Conservation (phyloP, 768 basidiomycete genomes). For the Agaricus blazei region DNA sequence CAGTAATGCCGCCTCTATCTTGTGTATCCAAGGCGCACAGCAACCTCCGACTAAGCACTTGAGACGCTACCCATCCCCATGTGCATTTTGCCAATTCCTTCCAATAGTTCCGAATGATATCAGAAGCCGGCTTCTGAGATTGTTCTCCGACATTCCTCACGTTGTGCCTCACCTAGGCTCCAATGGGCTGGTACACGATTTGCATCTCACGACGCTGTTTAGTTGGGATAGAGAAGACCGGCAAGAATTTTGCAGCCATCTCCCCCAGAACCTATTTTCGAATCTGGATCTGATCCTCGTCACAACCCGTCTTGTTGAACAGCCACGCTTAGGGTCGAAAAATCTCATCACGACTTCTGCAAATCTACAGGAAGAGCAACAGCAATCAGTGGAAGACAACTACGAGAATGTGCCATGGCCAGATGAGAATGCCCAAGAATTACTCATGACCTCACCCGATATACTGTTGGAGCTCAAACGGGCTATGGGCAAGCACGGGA, state of each 20-base stretch:
- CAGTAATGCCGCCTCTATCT: neutral
- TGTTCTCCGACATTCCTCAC: slow-evolving; percentile 5
- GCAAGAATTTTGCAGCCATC: slow-evolving; percentile 7
- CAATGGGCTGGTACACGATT: slow-evolving; percentile 11
- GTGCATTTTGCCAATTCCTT: slow-evolving; percentile 6
- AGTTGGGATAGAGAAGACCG: neutral
- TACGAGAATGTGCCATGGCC: slow-evolving; percentile 1
- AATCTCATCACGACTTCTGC: neutral
- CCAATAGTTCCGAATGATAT: neutral
- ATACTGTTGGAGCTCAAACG: neutral
- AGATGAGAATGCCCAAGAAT: neutral
- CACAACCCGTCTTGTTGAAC: neutral
- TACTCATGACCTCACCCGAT: neutral
- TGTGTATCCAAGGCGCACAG: neutral
- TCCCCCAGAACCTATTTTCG: neutral
- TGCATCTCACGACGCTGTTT: slow-evolving; percentile 12
- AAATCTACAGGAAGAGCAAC: neutral
- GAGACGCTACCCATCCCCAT: neutral
- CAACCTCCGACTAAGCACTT: neutral
- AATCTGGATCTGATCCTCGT: neutral
- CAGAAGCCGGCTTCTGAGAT: neutral
- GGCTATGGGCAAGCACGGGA: neutral
- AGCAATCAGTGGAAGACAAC: neutral
- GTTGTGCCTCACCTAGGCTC: slow-evolving; percentile 1
- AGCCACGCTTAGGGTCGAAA: neutral